These are phyloP conservation scores for Emergomyces orientalis DNA, from an alignment of 2,329 filamentous ascomycete genomes.

Conservation along the genomic window DNA sequence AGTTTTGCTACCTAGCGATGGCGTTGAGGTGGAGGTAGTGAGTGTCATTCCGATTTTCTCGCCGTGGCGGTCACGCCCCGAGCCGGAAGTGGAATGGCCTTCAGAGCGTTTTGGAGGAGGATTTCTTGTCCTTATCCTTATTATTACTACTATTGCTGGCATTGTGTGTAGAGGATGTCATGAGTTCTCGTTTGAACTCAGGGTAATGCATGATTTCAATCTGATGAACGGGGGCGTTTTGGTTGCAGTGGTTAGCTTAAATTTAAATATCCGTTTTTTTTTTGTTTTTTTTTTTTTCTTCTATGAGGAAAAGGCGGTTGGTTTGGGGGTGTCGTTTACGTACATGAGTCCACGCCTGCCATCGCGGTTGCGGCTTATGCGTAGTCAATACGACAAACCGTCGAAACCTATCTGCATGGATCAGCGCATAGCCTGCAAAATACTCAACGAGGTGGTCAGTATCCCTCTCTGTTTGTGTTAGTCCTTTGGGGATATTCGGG, in stretches of 20 bases:
- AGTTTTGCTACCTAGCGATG: not conserved
- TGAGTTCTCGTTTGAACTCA: slow-evolving; percentile 15
- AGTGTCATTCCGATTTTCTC: not conserved
- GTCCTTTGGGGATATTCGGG: slow-evolving; percentile 19
- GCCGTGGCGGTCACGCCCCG: not conserved
- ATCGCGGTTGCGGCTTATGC: slow-evolving; percentile 19
- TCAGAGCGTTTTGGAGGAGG: not conserved
- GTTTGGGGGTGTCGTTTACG: slow-evolving; percentile 2
- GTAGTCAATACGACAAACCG: slow-evolving; percentile 26
- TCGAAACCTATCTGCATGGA: slow-evolving; percentile 26
- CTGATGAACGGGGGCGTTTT: slow-evolving; percentile 5
- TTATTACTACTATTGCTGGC: not conserved
- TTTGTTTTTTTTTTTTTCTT: not conserved
- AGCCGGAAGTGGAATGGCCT: not conserved
- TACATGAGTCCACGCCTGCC: slow-evolving; percentile 26
- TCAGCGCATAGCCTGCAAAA: slow-evolving; percentile 31
- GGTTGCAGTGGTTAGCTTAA: not conserved
- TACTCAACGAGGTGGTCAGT: slow-evolving; percentile 32
- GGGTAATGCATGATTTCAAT: slow-evolving; percentile 12
- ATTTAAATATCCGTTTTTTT: not conserved
- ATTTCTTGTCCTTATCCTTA: not conserved
- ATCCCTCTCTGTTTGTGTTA: slow-evolving; percentile 24
- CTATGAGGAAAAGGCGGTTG: not conserved
- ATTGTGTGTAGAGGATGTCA: not conserved
- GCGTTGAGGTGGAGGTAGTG: not conserved